A percentile compares a stretch with the other conserved stretches of the same genome.
These are phyloP conservation scores for Hemileccinum impolitum DNA, from an alignment of 768 basidiomycete genomes.

Conservation along the genomic window DNA sequence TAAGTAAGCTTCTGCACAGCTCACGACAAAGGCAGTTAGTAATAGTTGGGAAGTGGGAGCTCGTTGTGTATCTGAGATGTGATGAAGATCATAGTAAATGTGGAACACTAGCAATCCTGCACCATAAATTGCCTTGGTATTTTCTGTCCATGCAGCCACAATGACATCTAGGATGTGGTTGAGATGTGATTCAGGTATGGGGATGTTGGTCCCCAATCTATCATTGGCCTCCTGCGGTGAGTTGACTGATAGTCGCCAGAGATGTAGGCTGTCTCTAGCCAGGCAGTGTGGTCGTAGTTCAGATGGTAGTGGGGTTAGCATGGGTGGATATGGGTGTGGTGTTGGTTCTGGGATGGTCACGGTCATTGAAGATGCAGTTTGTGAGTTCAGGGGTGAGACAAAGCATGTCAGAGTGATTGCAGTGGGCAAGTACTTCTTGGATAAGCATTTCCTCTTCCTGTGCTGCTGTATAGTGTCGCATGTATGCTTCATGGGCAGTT, in stretches of 20 bases:
- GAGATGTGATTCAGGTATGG: not conserved
- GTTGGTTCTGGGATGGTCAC: no score
- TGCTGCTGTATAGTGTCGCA: no score
- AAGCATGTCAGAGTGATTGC: no score
- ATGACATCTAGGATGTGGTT: not conserved
- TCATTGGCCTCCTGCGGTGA: no score
- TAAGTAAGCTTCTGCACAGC: not conserved
- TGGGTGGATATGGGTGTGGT: not conserved
- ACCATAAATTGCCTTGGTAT: not conserved
- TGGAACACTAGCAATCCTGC: not conserved
- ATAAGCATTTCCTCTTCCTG: no score
- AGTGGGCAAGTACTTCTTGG: no score
- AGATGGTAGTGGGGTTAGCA: rapidly evolving
- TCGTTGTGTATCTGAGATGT: not conserved
- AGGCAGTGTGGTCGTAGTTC: not conserved
- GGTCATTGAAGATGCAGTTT: no score
- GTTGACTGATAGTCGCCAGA: not conserved
- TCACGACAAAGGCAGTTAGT: not conserved
- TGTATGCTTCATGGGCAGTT: no score
- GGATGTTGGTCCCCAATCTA: no score
- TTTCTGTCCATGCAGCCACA: not conserved
- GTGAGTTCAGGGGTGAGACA: no score
- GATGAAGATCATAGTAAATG: not conserved
- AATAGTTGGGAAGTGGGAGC: rapidly evolving
- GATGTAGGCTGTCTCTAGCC: not conserved